These are phyloP conservation scores for Phytophthora multivora DNA, from an alignment of 352 stramenopile genomes.

Conservation along the genomic window DNA sequence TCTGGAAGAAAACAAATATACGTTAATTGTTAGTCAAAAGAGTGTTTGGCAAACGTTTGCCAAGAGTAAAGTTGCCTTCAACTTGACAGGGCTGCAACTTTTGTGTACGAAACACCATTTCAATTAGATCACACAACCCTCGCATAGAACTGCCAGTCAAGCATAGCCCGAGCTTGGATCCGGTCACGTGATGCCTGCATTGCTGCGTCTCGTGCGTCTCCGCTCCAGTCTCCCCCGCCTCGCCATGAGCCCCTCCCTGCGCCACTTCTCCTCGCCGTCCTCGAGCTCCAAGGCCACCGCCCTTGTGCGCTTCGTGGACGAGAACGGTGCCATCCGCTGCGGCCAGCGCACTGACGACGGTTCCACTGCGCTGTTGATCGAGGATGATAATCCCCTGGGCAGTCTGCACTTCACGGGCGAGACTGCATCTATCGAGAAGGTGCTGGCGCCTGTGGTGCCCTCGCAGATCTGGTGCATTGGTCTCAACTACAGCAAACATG, in stretches of 20 bases:
- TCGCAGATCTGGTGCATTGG: conserved; percentile 88
- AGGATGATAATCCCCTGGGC: conserved; percentile 72
- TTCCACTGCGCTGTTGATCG: conserved; percentile 53
- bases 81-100: neutral
- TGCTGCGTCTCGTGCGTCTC: neutral
- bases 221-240: conserved; percentile 8
- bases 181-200: no score
- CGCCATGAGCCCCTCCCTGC: conserved; percentile 17
- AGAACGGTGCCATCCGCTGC: conserved; percentile 56
- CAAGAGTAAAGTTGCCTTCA: neutral
- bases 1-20: conserved; percentile 19
- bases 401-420: conserved; percentile 66
- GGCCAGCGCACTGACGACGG: conserved; percentile 54
- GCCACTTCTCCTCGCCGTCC: conserved; percentile 3
- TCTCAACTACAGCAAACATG: conserved; percentile 92
- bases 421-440: conserved; percentile 63
- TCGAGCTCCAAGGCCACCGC: conserved; percentile 43
- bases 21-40: conserved; percentile 9
- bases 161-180: conserved; percentile 16
- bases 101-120: neutral
- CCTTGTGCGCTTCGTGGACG: conserved; percentile 75
- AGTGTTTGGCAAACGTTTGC: neutral
- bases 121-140: conserved; percentile 2
- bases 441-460: conserved; percentile 81
- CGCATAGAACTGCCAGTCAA: conserved; percentile 10